Conservation (phyloP, 805 yeast species). For the Saccharomycopsis capsularis region DNA sequence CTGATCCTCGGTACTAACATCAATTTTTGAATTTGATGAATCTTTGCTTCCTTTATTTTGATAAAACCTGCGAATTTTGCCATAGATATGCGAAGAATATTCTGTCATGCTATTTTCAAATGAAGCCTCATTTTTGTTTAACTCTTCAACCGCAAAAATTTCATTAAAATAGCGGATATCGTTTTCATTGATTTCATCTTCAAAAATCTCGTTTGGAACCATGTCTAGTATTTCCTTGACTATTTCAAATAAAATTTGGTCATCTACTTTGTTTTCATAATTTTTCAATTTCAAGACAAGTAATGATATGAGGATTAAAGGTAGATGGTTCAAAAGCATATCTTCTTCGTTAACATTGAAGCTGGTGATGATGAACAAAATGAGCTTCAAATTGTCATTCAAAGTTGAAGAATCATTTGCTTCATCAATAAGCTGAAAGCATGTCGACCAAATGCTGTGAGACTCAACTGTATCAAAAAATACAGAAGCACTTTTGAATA, state of each 20-base stretch:
- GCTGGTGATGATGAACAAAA: conserved; percentile 51
- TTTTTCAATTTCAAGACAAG: conserved; percentile 1
- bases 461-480: conserved; percentile 89
- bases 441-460: conserved; percentile 63
- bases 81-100: neutral
- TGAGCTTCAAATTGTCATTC: conserved; percentile 36
- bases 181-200: neutral
- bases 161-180: neutral
- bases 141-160: neutral
- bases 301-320: conserved; percentile 47
- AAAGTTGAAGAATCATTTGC: neutral
- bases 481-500: conserved; percentile 51
- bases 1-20: neutral
- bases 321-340: conserved; percentile 68
- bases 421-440: conserved; percentile 31
- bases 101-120: neutral
- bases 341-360: conserved; percentile 85
- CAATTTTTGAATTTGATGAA: neutral
- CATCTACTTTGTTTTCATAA: conserved; percentile 1
- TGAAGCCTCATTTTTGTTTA: neutral
- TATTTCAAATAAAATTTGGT: conserved; percentile 2
- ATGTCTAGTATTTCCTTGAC: conserved; percentile 6
- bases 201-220: conserved; percentile 10
- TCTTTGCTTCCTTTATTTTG: too few species aligned
- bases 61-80: neutral